Evolutionary conservation across 768 basidiomycete genomes (phyloP).

Genomic region (Panaeolus papilionaceus): DNA sequence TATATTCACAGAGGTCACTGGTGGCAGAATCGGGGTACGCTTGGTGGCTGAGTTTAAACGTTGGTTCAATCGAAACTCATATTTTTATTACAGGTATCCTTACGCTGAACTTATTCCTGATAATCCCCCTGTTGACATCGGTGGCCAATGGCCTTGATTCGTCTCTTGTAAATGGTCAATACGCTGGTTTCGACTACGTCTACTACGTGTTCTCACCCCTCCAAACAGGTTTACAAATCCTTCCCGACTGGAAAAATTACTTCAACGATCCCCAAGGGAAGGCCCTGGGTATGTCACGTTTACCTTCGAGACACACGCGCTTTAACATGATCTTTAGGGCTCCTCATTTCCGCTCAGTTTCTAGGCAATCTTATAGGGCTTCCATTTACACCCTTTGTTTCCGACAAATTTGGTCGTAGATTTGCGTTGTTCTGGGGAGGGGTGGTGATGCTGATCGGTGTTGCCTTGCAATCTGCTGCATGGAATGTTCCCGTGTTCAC

Average conservation of each 20-base stretch:
- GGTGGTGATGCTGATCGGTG: conserved; percentile 68
- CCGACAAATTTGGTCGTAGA: conserved; percentile 69
- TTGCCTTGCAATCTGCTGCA: conserved; percentile 58
- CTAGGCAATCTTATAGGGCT: conserved; percentile 65
- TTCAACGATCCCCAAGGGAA: conserved; percentile 60
- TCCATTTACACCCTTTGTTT: conserved; percentile 65
- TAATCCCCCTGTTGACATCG: conserved; percentile 70
- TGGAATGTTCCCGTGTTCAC: conserved; percentile 57
- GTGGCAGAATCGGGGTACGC: conserved; percentile 66
- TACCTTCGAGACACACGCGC: not conserved
- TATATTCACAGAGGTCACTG: conserved; percentile 65
- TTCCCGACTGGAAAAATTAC: conserved; percentile 66
- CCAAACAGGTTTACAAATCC: conserved; percentile 64
- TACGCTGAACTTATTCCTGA: conserved; percentile 60
- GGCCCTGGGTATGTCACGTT: conserved; percentile 46
- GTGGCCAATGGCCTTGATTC: conserved; percentile 73
- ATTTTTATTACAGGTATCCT: conserved; percentile 52
- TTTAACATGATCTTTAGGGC: conserved; percentile 41
- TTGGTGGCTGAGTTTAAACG: not conserved
- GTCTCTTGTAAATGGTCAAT: conserved; percentile 62
- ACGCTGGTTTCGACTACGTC: not conserved
- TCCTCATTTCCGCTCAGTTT: conserved; percentile 71
- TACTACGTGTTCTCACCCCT: not conserved
- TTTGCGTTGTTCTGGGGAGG: conserved; percentile 65
- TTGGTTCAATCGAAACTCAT: not conserved